These are phyloP conservation scores for Phytophthora ohioensis DNA, from an alignment of 352 stramenopile species.

Conservation along the genomic window DNA sequence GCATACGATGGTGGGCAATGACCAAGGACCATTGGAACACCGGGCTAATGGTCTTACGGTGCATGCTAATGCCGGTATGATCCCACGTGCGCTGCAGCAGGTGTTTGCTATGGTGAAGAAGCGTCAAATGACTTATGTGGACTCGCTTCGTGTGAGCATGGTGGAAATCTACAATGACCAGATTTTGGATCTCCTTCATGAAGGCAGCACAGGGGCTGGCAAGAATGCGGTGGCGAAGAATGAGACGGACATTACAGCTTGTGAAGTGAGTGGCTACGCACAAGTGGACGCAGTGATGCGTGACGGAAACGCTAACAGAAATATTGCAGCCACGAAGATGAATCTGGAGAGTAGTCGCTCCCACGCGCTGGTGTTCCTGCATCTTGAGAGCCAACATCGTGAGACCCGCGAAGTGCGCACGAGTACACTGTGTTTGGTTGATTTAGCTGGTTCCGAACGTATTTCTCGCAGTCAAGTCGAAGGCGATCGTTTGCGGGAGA, in stretches of 20 bases:
- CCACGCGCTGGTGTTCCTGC: constrained; percentile 84
- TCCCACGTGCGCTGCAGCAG: constrained; percentile 96
- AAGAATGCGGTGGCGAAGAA: constrained; percentile 72
- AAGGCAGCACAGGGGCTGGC: constrained; percentile 45
- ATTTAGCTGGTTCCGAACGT: constrained; percentile 97
- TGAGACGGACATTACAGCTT: constrained; percentile 75
- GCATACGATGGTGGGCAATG: constrained; percentile 95
- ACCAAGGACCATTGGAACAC: constrained; percentile 31
- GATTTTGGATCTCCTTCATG: constrained; percentile 88
- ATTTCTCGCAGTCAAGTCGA: constrained; percentile 88
- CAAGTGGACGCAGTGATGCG: constrained; percentile 75
- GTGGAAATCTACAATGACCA: constrained; percentile 98
- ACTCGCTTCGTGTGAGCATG: constrained; percentile 92
- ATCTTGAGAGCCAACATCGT: constrained; percentile 78
- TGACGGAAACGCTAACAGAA: constrained; percentile 84
- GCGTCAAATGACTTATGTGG: constrained; percentile 73
- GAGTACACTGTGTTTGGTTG: constrained; percentile 97
- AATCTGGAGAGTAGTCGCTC: constrained; percentile 89
- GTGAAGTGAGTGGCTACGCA: constrained; percentile 64
- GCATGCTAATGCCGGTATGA: constrained; percentile 91
- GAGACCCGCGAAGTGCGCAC: constrained; percentile 72
- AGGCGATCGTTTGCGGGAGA: constrained; percentile 94
- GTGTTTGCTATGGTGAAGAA: constrained; percentile 92
- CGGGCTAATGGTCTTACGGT: constrained; percentile 39
- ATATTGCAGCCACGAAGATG: constrained; percentile 87